A percentile compares a stretch with the other conserved stretches of the same genome.
Conservation (phyloP, 768 basidiomycete genomes). For the Lepiota venenata region DNA sequence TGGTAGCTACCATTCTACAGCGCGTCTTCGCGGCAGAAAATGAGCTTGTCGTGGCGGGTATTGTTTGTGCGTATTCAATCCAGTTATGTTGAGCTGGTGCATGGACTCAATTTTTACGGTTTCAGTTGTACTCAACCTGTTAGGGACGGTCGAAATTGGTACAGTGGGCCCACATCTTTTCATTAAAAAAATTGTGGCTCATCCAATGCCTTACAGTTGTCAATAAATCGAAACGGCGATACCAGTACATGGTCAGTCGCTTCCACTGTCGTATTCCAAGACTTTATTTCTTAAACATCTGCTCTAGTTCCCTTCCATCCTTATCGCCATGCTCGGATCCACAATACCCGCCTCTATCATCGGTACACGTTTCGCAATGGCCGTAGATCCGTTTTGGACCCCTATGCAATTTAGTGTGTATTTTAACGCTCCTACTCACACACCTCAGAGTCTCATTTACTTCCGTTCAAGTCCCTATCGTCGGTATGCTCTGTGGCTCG, state of each 20-base stretch:
- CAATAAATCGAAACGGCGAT: constrained; percentile 76
- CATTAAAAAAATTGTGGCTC: neutral
- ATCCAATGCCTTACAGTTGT: constrained; percentile 43
- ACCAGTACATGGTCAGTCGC: constrained; percentile 62
- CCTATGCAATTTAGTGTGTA: constrained; percentile 75
- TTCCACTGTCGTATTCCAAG: neutral
- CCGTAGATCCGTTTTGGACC: constrained; percentile 74
- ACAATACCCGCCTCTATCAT: constrained; percentile 79
- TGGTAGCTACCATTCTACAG: constrained; percentile 69
- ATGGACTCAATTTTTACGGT: neutral
- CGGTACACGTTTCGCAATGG: constrained; percentile 75
- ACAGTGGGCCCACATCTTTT: constrained; percentile 18
- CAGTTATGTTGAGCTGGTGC: neutral
- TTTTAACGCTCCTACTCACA: neutral
- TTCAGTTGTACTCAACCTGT: constrained; percentile 63
- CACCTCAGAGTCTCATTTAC: neutral
- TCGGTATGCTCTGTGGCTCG: constrained; percentile 84
- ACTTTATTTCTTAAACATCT: neutral
- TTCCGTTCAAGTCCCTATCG: constrained; percentile 58
- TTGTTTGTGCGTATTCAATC: constrained; percentile 53
- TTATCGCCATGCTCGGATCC: constrained; percentile 68
- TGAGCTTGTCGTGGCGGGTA: constrained; percentile 70
- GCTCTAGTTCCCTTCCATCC: constrained; percentile 58
- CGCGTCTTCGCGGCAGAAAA: constrained; percentile 74
- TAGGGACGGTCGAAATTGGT: constrained; percentile 81